Evolutionary conservation across 2,329 filamentous ascomycete genomes (phyloP).

Genomic region (Alternaria sp.): DNA sequence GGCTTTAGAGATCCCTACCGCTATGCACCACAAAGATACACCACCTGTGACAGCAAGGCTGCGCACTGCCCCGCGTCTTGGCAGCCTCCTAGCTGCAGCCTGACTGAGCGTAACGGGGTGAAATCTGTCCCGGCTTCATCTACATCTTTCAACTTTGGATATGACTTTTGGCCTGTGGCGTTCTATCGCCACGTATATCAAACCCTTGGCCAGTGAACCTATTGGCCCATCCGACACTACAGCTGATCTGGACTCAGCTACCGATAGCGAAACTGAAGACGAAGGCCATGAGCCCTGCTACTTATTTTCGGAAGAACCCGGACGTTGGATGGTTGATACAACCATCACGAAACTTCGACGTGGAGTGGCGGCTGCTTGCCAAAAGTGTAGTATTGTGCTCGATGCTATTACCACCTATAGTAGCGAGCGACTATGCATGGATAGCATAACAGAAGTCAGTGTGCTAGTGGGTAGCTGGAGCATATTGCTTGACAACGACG

Average conservation of each 20-base stretch:
- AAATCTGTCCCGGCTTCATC: rapidly evolving
- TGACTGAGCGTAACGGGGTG: neutral
- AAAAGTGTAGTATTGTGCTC: neutral
- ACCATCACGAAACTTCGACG: neutral
- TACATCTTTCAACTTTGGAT: neutral
- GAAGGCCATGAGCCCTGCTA: neutral
- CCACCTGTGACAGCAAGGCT: neutral
- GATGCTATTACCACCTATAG: neutral
- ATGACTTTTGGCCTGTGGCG: rapidly evolving
- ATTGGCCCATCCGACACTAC: neutral
- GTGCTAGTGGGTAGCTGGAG: too few species aligned
- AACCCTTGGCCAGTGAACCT: rapidly evolving
- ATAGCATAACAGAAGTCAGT: neutral
- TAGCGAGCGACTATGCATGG: neutral
- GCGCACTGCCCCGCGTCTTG: slow-evolving; percentile 4
- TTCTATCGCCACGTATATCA: neutral
- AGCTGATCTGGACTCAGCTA: neutral
- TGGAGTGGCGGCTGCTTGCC: neutral
- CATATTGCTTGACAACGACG: too few species aligned
- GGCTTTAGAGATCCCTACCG: neutral
- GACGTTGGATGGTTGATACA: too few species aligned
- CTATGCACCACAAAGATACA: neutral
- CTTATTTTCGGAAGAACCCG: too few species aligned
- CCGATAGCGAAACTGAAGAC: neutral
- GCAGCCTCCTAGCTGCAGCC: neutral